Conservation (phyloP, 1,284 basidiomycete genomes). For the Lentinula novae-zelandiae region DNA sequence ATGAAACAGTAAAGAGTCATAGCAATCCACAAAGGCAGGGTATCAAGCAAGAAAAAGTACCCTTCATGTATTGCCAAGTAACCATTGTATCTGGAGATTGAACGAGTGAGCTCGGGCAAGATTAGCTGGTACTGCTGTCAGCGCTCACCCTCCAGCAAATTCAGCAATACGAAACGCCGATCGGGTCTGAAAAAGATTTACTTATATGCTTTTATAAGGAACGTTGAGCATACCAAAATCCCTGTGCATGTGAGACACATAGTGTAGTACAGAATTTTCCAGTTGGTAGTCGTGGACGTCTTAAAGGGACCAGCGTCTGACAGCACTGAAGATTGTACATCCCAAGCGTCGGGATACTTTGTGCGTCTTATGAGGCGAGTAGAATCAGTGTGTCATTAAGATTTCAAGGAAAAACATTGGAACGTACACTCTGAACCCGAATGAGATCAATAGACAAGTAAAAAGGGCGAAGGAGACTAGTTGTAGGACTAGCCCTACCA, state of each 20-base stretch:
- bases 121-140: not conserved
- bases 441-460: constrained; percentile 14
- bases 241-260: constrained; percentile 17
- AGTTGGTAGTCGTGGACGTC: constrained; percentile 16
- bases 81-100: constrained; percentile 6
- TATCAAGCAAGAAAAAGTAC: constrained; percentile 20
- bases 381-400: not conserved
- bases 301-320: constrained; percentile 12
- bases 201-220: not conserved
- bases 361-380: not conserved
- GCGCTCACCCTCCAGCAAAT: constrained; percentile 17
- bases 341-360: constrained; percentile 11
- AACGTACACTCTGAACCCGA: constrained; percentile 18
- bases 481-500: constrained; percentile 17
- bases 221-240: constrained; percentile 8
- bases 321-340: not conserved
- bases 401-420: not conserved
- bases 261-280: constrained; percentile 17
- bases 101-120: not conserved
- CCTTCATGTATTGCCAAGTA: constrained; percentile 16
- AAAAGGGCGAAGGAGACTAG: constrained; percentile 17
- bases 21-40: constrained; percentile 19
- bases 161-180: constrained; percentile 19
- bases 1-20: constrained; percentile 18
- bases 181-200: constrained; percentile 10